Conservation (phyloP, 768 basidiomycete genomes). For the Pleurotus cornucopiae region DNA sequence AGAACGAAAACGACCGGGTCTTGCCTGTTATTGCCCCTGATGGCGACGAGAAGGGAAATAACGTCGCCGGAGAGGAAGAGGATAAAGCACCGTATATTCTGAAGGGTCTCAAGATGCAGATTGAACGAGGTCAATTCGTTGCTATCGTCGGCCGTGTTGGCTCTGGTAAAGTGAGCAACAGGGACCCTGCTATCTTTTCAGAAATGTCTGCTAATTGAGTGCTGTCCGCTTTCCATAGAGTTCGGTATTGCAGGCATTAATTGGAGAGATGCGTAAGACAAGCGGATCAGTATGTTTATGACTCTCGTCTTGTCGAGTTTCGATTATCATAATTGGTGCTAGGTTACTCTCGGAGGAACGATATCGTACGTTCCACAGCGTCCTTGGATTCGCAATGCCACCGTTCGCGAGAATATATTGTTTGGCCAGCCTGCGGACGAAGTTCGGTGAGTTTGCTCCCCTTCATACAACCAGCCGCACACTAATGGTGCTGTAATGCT, state of each 20-base stretch:
- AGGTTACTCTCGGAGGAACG: conserved; percentile 49
- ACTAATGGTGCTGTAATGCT: background rate
- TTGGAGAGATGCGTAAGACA: conserved; percentile 44
- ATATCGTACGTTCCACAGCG: conserved; percentile 57
- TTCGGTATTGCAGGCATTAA: conserved; percentile 26
- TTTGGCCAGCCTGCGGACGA: conserved; percentile 68
- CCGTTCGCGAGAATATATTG: conserved; percentile 66
- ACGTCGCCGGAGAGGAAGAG: conserved; percentile 10
- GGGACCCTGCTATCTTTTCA: background rate
- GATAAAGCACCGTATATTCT: conserved; percentile 27
- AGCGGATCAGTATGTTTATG: conserved; percentile 29
- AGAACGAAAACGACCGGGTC: conserved; percentile 6
- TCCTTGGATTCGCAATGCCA: conserved; percentile 65
- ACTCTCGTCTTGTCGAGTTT: no score
- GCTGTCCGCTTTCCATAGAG: conserved; percentile 19
- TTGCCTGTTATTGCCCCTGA: background rate
- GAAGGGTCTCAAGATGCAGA: conserved; percentile 22
- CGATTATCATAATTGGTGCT: background rate
- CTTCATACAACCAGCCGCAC: background rate
- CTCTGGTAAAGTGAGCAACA: conserved; percentile 36
- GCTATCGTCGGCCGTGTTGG: conserved; percentile 52
- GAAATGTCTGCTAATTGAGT: background rate
- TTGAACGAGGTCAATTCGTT: conserved; percentile 39
- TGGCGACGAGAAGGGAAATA: conserved; percentile 8
- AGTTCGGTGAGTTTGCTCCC: conserved; percentile 28